Evolutionary conservation across 1,284 basidiomycete genomes (phyloP).

Genomic region (Apiotrichum mycotoxinovorans): DNA sequence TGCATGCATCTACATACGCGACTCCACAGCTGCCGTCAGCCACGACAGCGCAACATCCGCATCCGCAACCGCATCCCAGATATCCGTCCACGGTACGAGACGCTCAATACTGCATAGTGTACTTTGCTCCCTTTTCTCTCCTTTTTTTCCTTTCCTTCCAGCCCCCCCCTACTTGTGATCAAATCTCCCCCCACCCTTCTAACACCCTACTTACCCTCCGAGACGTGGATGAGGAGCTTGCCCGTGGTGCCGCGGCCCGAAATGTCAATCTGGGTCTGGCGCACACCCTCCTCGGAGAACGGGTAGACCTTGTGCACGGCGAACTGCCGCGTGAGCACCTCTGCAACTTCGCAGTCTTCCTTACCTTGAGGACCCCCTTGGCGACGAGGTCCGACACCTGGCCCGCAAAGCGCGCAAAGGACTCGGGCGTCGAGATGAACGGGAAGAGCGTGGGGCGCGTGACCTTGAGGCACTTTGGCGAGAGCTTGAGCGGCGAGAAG

Average conservation of each 20-base stretch:
- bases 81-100: too few relatives aligned
- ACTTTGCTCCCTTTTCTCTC: too few relatives aligned
- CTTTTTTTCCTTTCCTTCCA: too few relatives aligned
- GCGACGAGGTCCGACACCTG: constrained; percentile 66
- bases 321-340: constrained; percentile 45
- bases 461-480: constrained; percentile 77
- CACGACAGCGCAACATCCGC: too few relatives aligned
- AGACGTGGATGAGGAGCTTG: constrained; percentile 72
- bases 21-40: too few relatives aligned
- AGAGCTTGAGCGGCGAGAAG: constrained; percentile 69
- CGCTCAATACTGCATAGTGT: too few relatives aligned
- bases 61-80: too few relatives aligned
- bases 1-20: too few relatives aligned
- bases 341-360: background rate
- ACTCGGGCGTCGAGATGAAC: constrained; percentile 68
- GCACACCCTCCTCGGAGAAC: constrained; percentile 75
- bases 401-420: constrained; percentile 63
- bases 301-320: constrained; percentile 73
- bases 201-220: background rate
- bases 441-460: constrained; percentile 61
- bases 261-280: constrained; percentile 74
- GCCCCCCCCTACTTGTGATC: too few relatives aligned
- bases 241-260: constrained; percentile 73
- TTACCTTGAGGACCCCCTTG: constrained; percentile 61
- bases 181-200: background rate